Base-by-base conservation (phyloP, 208 protist genomes). In the Crithidia brevicula region DNA sequence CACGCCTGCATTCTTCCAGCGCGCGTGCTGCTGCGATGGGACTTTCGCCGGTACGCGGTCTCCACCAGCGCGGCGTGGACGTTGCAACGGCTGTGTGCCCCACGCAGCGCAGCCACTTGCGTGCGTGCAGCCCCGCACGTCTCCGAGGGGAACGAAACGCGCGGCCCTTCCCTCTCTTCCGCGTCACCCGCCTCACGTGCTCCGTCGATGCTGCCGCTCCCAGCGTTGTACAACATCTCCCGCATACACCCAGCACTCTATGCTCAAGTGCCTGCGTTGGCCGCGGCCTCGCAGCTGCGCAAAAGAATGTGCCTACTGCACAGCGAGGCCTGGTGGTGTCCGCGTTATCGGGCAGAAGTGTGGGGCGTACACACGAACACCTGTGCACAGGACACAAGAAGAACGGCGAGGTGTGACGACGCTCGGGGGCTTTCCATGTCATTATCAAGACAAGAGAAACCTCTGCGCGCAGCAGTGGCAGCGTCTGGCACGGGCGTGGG, bases 231-330 rank as follows among this genome's bases (percentile, higher is more conserved):
- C 43, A 60, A 74, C 54, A 42, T 74, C 27, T 56, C 69, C 10
- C 16, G 5, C 52, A 58, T 74, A 20, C 57, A 74, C 60, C 43
- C 60, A 3, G 34, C 69, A 11, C 46, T 74, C 36, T 74, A 74
- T 36, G 5, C 10, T n/a, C 28, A 40, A 11, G 60, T 74, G 10
- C 43, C 69, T 2, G 59, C 51, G 0, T 50, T 74, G 20, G 59
- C 60, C 1, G 31, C 58, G 34, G 68, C 68, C 2, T 45, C 31
- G 51, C 60, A 30, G 31, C 58, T 74, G 30, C 68, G 68, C 15
- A 45, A 74, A n/a, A 47, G 38, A 6, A 30, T 74, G 68, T 50
- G 58, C 18, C 60, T 74, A 15, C 42, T 74, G 43, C 69, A 74
- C 45, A 30, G 60, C 4, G 38, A 68, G 33, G 52, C 45, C 16